phyloP scores from a whole-genome alignment of 1,139 yeast species.

The Geotrichum phurueaensis region DNA sequence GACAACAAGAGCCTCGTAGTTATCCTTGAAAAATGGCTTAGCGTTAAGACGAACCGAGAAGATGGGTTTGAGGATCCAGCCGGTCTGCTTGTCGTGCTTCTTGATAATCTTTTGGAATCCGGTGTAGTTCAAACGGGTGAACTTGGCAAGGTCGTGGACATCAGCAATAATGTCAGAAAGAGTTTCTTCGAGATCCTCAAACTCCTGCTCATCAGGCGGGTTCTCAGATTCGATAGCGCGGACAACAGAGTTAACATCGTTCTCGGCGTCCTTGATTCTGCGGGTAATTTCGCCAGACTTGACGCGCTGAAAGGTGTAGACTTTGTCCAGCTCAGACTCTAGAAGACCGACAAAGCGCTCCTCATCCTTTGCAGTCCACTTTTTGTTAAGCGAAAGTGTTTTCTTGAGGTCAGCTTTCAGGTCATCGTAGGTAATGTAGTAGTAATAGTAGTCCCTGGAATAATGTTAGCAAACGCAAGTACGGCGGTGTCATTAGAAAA shows the following conservation, averaged over 20 bases:
- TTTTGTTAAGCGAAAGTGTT: slow-evolving; percentile 47
- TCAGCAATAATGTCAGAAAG: slow-evolving; percentile 91
- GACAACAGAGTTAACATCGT: slow-evolving; percentile 59
- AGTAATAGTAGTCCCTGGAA: slow-evolving; percentile 66
- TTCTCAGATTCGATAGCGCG: slow-evolving; percentile 39
- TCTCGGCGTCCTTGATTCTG: slow-evolving; percentile 75
- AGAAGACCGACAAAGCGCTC: slow-evolving; percentile 69
- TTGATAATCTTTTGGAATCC: slow-evolving; percentile 94
- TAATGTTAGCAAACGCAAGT: not conserved
- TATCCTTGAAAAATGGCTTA: slow-evolving; percentile 92
- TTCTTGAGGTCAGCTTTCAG: slow-evolving; percentile 73
- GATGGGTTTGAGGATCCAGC: slow-evolving; percentile 78
- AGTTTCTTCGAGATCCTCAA: slow-evolving; percentile 86
- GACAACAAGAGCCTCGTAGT: slow-evolving; percentile 82
- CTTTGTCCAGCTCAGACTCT: slow-evolving; percentile 83
- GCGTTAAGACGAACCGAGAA: slow-evolving; percentile 88
- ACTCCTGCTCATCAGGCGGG: slow-evolving; percentile 59
- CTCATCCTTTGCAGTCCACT: slow-evolving; percentile 73
- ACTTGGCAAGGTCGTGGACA: slow-evolving; percentile 93
- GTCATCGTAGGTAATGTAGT: slow-evolving; percentile 86
- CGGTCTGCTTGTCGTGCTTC: slow-evolving; percentile 90
- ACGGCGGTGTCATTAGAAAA: not conserved
- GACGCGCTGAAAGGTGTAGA: slow-evolving; percentile 80
- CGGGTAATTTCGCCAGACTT: slow-evolving; percentile 79
- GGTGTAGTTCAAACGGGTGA: slow-evolving; percentile 84